These are phyloP conservation scores for Saturnispora mendoncae DNA, from an alignment of 805 yeast genomes.

Conservation along the genomic window DNA sequence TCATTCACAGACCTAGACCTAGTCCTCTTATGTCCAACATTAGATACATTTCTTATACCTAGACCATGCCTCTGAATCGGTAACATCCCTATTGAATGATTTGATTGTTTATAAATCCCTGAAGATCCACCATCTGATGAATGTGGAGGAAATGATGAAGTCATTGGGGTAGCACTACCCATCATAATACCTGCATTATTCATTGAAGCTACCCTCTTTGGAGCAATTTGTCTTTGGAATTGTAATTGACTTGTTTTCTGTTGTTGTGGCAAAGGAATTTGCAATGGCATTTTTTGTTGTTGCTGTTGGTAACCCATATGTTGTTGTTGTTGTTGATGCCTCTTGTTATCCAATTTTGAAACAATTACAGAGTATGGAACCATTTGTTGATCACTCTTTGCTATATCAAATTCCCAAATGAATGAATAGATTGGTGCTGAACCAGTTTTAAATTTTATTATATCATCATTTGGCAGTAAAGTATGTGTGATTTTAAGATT, in stretches of 20 bases:
- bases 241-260: background rate
- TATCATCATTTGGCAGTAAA: constrained; percentile 24
- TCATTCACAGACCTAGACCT: constrained; percentile 30
- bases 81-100: constrained; percentile 1
- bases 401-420: constrained; percentile 26
- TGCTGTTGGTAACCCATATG: constrained; percentile 1
- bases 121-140: background rate
- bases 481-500: constrained; percentile 24
- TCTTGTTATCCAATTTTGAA: constrained; percentile 6
- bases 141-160: background rate
- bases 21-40: constrained; percentile 28
- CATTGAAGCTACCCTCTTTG: constrained; percentile 3
- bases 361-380: constrained; percentile 23
- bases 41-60: constrained; percentile 1
- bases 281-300: background rate
- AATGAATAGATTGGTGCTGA: constrained; percentile 22
- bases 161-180: background rate
- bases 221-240: background rate
- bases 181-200: background rate
- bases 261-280: background rate
- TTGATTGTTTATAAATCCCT: constrained; percentile 5
- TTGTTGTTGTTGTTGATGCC: background rate
- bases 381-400: constrained; percentile 14
- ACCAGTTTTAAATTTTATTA: constrained; percentile 13
- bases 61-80: constrained; percentile 3